These are phyloP conservation scores for Phaffomyces opuntiae DNA, from an alignment of 805 yeast species.

Conservation along the genomic window DNA sequence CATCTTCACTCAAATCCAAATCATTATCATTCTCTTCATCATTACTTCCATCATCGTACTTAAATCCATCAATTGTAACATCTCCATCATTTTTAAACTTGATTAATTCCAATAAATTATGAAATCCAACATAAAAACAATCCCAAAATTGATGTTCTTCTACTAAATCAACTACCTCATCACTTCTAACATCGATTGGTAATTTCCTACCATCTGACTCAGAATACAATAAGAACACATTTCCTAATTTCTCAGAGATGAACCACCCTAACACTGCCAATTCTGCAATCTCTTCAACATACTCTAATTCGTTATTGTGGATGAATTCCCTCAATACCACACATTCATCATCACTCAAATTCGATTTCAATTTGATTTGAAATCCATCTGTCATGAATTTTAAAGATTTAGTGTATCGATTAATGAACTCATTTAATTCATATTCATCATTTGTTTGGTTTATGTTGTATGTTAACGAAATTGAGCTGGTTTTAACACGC, in stretches of 20 bases:
- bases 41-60: neutral
- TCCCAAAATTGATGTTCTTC: conserved; percentile 6
- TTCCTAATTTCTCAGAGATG: neutral
- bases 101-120: neutral
- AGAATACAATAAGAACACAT: neutral
- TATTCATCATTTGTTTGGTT: neutral
- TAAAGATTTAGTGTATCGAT: neutral
- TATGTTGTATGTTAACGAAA: neutral
- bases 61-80: neutral
- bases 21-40: neutral
- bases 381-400: neutral
- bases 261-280: conserved; percentile 1
- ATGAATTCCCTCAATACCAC: neutral
- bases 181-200: neutral
- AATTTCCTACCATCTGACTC: conserved; percentile 3
- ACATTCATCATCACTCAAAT: neutral
- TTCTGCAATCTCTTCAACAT: neutral
- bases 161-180: neutral
- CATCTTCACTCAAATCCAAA: neutral
- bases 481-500: neutral
- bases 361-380: neutral
- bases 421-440: neutral
- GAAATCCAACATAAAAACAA: conserved; percentile 1
- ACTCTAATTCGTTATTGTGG: neutral
- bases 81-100: neutral